Conservation (phyloP, 2,329 filamentous ascomycete species). For the Apiospora rasikravindrae region DNA sequence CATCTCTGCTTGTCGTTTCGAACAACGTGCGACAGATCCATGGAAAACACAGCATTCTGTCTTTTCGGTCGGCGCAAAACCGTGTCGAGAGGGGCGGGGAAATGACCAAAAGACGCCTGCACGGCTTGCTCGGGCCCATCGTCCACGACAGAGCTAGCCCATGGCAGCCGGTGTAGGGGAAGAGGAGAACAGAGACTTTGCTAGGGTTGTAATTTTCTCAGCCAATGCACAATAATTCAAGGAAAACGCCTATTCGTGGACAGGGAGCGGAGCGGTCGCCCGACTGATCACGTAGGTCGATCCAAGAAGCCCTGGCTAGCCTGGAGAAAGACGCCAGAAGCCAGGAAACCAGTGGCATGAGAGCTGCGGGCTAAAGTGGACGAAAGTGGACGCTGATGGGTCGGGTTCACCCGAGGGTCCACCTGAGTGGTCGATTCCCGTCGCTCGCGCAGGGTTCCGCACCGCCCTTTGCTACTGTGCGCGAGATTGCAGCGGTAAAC, state of each 20-base stretch:
- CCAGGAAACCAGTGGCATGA: background rate
- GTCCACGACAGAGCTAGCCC: background rate
- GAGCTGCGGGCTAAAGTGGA: slow-evolving; percentile 15
- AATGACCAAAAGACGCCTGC: background rate
- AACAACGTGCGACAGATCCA: background rate
- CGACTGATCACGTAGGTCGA: slow-evolving; percentile 4
- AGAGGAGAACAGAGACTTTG: background rate
- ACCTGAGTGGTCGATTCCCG: slow-evolving; percentile 13
- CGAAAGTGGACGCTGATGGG: slow-evolving; percentile 10
- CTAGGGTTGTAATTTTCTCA: background rate
- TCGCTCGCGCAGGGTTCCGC: slow-evolving; percentile 6
- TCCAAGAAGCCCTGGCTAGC: slow-evolving; percentile 12
- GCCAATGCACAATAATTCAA: background rate
- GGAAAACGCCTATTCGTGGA: slow-evolving; percentile 9
- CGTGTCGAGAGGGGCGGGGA: background rate
- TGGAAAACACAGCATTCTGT: background rate
- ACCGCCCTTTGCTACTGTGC: background rate
- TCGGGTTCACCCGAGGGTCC: slow-evolving; percentile 10
- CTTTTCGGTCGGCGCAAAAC: background rate
- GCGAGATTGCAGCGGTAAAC: background rate
- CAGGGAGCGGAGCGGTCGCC: background rate
- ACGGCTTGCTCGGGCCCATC: background rate
- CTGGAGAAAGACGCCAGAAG: background rate
- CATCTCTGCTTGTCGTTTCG: background rate
- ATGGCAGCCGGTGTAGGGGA: background rate